Base-by-base conservation (phyloP, 139 green algal species). In the Chlorella sp. region DNA sequence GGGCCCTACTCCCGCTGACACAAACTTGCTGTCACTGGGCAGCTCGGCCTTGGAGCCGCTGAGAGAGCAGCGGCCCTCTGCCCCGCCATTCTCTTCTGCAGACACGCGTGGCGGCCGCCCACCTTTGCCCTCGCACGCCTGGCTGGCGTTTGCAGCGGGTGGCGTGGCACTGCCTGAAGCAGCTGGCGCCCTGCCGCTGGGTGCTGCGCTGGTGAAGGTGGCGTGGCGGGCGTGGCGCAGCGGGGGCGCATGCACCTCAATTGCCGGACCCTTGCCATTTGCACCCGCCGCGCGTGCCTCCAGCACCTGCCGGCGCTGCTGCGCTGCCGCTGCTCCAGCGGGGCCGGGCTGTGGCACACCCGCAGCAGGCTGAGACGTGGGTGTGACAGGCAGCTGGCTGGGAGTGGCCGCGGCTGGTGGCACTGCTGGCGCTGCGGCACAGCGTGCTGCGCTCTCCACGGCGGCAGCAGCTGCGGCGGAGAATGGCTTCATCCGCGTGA, bases 401-500 rank as follows among this genome's bases (percentile, higher is more conserved):
- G 13, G 22, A 40, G 64, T 40, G 64, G 34, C 34, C 19, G 70
- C 40, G 36, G 48, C 41, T 40, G 38, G 48, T 17, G 22, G 13
- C 38, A 30, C 76, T 69, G 76, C 58, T 13, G 36, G 36, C 43
- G 34, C 46, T 16, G 28, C n/a, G 5, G 6, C n/a, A 5, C 24
- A 69, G 48, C n/a, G 43, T 19, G 1, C 43, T 44, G 44, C 73
- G 16, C 32, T 32, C 46, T 22, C 73, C 64, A 70, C 30, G 3
- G 16, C 38, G 30, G 64, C 28, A 6, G 69, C 69, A 6, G 38
- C 32, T 22, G 32, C 40, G 77, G 28, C 24, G 32, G 65, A 38
- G 43, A 85, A 85, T 28, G 81, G 68, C 20, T 40, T 34, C 46
- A 85, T 56, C 17, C n/a, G 26, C 9, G 81, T 85, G 34, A 85